A percentile compares a stretch with the other conserved stretches of the same genome.
Evolutionary conservation across 306 rosid genomes (phyloP).

Genomic region (Cucurbita ficifolia): DNA sequence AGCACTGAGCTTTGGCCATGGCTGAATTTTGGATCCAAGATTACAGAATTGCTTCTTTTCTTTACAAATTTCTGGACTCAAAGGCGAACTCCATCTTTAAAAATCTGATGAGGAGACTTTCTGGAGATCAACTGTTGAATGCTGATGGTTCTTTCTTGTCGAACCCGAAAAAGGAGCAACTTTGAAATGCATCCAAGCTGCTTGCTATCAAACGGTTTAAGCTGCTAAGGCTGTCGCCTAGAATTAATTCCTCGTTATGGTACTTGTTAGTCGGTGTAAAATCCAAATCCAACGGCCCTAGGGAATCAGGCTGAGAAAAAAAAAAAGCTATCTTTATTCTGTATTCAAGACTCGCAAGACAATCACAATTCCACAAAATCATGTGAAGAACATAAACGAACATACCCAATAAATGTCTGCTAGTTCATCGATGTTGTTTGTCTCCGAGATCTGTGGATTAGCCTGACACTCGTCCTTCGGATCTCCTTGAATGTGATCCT

Average conservation of each 20-base stretch:
- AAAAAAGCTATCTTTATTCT: neutral
- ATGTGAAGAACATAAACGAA: slow-evolving; percentile 8
- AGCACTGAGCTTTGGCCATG: slow-evolving; percentile 8
- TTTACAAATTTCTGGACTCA: neutral
- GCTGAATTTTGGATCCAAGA: neutral
- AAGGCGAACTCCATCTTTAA: slow-evolving; percentile 38
- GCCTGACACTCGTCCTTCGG: slow-evolving; percentile 34
- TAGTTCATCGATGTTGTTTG: slow-evolving; percentile 40
- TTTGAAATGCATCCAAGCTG: slow-evolving; percentile 98
- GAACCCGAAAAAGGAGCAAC: slow-evolving; percentile 76
- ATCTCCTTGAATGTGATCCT: slow-evolving; percentile 36
- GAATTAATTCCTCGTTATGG: slow-evolving; percentile 47
- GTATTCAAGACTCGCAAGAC: neutral
- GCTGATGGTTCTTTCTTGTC: slow-evolving; percentile 71
- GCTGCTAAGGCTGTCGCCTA: slow-evolving; percentile 80
- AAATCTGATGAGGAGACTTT: slow-evolving; percentile 43
- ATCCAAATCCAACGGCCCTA: slow-evolving; percentile 80
- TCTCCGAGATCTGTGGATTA: slow-evolving; percentile 33
- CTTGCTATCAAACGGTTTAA: slow-evolving; percentile 91
- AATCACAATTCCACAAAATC: neutral
- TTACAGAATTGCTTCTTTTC: neutral
- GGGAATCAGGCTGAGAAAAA: slow-evolving; percentile 77
- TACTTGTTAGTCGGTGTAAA: slow-evolving; percentile 49
- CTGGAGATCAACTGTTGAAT: slow-evolving; percentile 40
- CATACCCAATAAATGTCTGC: slow-evolving; percentile 78